phyloP scores from a whole-genome alignment of 1,284 basidiomycete species.

The Cryptococcus neoformans region DNA sequence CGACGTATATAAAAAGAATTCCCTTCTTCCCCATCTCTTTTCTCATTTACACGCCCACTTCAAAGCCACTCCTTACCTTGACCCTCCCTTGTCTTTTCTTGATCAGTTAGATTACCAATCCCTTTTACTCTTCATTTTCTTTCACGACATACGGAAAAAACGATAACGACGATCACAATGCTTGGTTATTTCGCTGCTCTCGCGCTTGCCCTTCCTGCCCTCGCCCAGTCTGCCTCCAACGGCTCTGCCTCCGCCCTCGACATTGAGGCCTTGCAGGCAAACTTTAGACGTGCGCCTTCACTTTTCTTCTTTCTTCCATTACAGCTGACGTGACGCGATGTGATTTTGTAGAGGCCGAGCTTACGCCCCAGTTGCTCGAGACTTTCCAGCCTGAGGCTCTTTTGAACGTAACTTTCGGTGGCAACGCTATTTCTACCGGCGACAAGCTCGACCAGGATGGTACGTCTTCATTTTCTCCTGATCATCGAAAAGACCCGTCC shows the following conservation, averaged over 20 bases:
- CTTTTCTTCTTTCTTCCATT: background rate
- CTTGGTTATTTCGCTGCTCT: constrained; percentile 17
- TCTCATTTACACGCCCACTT: too few species aligned
- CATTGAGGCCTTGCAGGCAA: constrained; percentile 35
- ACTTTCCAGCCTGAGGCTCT: constrained; percentile 59
- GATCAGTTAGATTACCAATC: background rate
- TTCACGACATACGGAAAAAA: background rate
- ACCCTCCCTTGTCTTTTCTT: background rate
- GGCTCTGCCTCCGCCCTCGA: constrained; percentile 21
- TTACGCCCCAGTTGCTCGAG: constrained; percentile 60
- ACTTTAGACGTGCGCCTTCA: constrained; percentile 34
- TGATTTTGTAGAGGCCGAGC: constrained; percentile 44
- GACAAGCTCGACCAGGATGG: constrained; percentile 58
- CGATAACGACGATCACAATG: constrained; percentile 5
- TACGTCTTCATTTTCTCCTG: constrained; percentile 10
- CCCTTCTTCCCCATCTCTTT: too few species aligned
- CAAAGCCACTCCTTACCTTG: too few species aligned
- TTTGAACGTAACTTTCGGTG: constrained; percentile 56
- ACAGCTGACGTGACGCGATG: constrained; percentile 2
- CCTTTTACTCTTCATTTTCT: background rate
- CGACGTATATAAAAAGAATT: too few species aligned
- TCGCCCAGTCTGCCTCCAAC: constrained; percentile 16
- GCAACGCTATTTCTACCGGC: constrained; percentile 56
- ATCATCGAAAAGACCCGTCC: background rate
- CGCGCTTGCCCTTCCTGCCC: constrained; percentile 14